Percentiles rank a stretch among this genome's conserved stretches.
phyloP scores from a whole-genome alignment of 2,329 filamentous ascomycete genomes.

The Cladosporium sp. region DNA sequence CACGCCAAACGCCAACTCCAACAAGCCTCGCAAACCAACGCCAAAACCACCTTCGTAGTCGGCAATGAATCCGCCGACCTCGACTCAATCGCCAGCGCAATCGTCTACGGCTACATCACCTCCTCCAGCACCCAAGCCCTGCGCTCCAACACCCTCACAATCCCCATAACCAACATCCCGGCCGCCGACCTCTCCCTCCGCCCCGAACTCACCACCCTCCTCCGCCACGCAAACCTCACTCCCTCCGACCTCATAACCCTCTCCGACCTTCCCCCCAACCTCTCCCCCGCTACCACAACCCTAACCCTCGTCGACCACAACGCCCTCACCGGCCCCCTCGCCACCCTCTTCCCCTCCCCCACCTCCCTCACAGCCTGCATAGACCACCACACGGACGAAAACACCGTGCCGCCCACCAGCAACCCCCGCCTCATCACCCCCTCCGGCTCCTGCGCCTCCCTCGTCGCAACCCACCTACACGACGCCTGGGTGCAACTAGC shows the following conservation, averaged over 20 bases:
- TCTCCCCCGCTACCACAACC: slow-evolving; percentile 51
- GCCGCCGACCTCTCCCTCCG: slow-evolving; percentile 63
- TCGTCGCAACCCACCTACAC: slow-evolving; percentile 57
- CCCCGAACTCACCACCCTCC: slow-evolving; percentile 63
- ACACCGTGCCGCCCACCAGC: slow-evolving; percentile 42
- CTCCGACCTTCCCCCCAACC: slow-evolving; percentile 43
- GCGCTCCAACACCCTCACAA: slow-evolving; percentile 50
- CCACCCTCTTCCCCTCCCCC: slow-evolving; percentile 17
- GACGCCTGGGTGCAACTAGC: slow-evolving; percentile 51
- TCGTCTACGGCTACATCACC: slow-evolving; percentile 68
- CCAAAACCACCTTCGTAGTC: slow-evolving; percentile 44
- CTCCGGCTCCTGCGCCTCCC: slow-evolving; percentile 66
- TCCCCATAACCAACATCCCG: slow-evolving; percentile 68
- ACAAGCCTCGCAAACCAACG: slow-evolving; percentile 31
- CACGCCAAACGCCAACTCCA: slow-evolving; percentile 40
- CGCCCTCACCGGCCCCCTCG: slow-evolving; percentile 57
- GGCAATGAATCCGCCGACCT: slow-evolving; percentile 62
- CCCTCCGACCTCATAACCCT: slow-evolving; percentile 60
- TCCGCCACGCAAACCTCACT: slow-evolving; percentile 54
- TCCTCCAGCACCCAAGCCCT: slow-evolving; percentile 48
- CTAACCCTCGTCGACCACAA: slow-evolving; percentile 83
- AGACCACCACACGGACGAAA: slow-evolving; percentile 75
- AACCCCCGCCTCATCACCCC: slow-evolving; percentile 57
- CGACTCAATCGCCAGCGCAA: slow-evolving; percentile 69
- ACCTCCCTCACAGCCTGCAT: slow-evolving; percentile 53